Evolutionary conservation across 2,329 filamentous ascomycete species (phyloP).

Genomic region (Colletotrichum incanum): DNA sequence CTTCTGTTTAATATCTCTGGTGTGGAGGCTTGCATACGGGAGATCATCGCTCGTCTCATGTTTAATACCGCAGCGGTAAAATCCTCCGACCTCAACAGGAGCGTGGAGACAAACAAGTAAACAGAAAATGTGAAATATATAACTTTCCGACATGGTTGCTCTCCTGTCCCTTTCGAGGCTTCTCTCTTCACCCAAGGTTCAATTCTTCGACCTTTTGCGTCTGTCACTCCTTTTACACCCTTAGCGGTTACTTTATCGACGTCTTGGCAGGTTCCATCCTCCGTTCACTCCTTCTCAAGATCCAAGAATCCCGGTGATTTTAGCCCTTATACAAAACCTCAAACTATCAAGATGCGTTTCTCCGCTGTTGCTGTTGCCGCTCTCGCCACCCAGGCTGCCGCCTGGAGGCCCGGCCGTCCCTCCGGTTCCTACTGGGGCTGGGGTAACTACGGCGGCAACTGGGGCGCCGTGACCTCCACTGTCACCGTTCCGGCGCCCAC

Average conservation of each 20-base stretch:
- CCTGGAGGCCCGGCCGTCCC: conserved; percentile 22
- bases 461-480: conserved; percentile 15
- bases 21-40: conserved; percentile 42
- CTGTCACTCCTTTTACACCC: conserved; percentile 37
- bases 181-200: conserved; percentile 14
- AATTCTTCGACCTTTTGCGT: conserved; percentile 15
- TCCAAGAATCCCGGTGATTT: conserved; percentile 38
- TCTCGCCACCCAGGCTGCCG: conserved; percentile 39
- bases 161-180: neutral
- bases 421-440: conserved; percentile 30
- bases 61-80: conserved; percentile 33
- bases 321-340: neutral
- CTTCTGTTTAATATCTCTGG: conserved; percentile 23
- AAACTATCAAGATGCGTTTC: conserved; percentile 41
- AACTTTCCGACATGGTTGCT: neutral
- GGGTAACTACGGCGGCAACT: conserved; percentile 10
- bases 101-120: conserved; percentile 3
- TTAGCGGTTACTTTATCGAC: conserved; percentile 32
- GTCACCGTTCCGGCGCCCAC: conserved; percentile 16
- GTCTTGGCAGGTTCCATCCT: conserved; percentile 41
- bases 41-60: conserved; percentile 41
- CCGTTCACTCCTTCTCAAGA: conserved; percentile 27
- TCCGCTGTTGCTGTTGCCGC: conserved; percentile 37
- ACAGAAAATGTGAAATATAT: conserved; percentile 18
- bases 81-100: conserved; percentile 17